phyloP scores from a whole-genome alignment of 805 yeast genomes.

The Allodekkera sacchari region DNA sequence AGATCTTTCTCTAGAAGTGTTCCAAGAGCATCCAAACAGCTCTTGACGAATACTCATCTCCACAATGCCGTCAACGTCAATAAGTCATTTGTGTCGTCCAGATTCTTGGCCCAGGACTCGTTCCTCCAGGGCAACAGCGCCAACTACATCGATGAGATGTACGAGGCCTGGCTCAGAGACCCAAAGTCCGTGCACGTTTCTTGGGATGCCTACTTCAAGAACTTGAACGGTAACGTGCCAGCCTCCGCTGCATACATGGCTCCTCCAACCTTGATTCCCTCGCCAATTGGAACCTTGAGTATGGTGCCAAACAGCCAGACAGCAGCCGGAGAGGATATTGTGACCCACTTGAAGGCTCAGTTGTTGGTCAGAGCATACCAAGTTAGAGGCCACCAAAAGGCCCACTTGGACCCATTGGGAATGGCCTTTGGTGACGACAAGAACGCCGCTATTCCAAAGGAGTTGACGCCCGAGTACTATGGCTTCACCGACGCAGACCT shows the following conservation, averaged over 20 bases:
- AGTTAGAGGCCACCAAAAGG: conserved; percentile 96
- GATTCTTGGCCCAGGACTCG: conserved; percentile 50
- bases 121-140: conserved; percentile 82
- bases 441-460: conserved; percentile 55
- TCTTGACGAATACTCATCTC: no score
- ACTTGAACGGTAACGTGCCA: conserved; percentile 62
- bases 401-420: conserved; percentile 91
- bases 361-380: conserved; percentile 96
- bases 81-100: no score
- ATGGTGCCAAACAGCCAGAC: conserved; percentile 43
- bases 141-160: conserved; percentile 95
- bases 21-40: no score
- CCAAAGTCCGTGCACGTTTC: conserved; percentile 89
- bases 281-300: conserved; percentile 69
- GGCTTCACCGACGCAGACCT: conserved; percentile 85
- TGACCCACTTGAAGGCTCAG: conserved; percentile 90
- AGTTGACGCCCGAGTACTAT: conserved; percentile 85
- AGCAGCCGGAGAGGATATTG: conserved; percentile 56
- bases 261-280: conserved; percentile 85
- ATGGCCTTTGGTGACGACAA: conserved; percentile 72
- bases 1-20: conserved; percentile 20
- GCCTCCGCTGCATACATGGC: conserved; percentile 75
- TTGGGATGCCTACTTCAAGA: conserved; percentile 95
- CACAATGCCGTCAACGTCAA: no score
- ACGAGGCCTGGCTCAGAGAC: conserved; percentile 85